Percentiles rank a stretch among this genome's conserved stretches.
Evolutionary conservation across 2,329 filamentous ascomycete species (phyloP).

Genomic region (Macrophomina pseudophaseolina): DNA sequence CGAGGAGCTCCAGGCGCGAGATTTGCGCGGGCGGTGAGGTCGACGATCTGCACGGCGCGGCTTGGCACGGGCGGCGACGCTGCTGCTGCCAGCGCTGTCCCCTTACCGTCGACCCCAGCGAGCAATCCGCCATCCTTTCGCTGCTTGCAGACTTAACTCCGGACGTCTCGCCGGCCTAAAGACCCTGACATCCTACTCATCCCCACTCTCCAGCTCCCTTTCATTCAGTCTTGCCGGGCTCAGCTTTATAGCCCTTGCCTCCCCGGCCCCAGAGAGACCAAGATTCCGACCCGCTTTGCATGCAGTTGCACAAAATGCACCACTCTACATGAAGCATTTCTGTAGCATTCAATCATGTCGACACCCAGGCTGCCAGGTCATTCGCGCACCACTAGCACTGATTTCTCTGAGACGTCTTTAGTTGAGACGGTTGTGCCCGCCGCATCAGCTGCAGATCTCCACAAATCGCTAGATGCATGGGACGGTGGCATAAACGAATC

Average conservation of each 20-base stretch:
- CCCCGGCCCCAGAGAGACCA: background rate
- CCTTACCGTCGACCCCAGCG: slow-evolving; percentile 13
- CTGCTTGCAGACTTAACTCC: slow-evolving; percentile 14
- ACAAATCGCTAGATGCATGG: slow-evolving; percentile 49
- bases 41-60: slow-evolving; percentile 11
- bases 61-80: slow-evolving; percentile 17
- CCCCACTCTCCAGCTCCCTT: background rate
- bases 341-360: slow-evolving; percentile 22
- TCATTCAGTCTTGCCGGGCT: background rate
- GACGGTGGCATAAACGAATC: slow-evolving; percentile 51
- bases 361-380: slow-evolving; percentile 26
- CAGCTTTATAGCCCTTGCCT: background rate
- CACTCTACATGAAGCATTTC: slow-evolving; percentile 15
- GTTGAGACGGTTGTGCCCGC: slow-evolving; percentile 47
- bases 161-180: slow-evolving; percentile 6
- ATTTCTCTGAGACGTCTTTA: slow-evolving; percentile 46
- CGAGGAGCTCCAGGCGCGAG: slow-evolving; percentile 16
- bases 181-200: background rate
- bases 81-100: slow-evolving; percentile 4
- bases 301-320: slow-evolving; percentile 19
- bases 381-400: slow-evolving; percentile 38
- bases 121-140: background rate
- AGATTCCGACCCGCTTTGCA: slow-evolving; percentile 11
- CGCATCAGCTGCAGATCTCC: slow-evolving; percentile 42
- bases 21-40: slow-evolving; percentile 23